Evolutionary conservation across 2,329 filamentous ascomycete species (phyloP).

Genomic region (Aspergillus ochraceus): DNA sequence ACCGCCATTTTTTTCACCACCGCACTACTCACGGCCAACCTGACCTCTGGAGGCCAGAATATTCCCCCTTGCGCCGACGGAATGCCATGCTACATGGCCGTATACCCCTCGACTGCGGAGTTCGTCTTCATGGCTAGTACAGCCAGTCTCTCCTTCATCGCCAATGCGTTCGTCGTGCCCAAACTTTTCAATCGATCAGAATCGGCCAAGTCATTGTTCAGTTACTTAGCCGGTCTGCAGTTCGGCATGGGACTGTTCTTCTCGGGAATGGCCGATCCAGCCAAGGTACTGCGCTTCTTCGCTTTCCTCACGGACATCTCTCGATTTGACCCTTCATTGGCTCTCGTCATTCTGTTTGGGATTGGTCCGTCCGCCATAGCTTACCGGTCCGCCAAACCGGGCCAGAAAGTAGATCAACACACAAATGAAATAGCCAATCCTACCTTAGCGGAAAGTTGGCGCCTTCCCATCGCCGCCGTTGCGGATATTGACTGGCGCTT

Average conservation of each 20-base stretch:
- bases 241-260: constrained; percentile 55
- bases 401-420: constrained; percentile 22
- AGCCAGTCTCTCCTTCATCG: constrained; percentile 29
- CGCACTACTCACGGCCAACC: constrained; percentile 45
- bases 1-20: constrained; percentile 47
- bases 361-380: constrained; percentile 48
- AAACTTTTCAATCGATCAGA: constrained; percentile 28
- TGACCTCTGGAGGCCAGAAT: constrained; percentile 32
- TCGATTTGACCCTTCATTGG: constrained; percentile 53
- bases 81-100: constrained; percentile 48
- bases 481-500: constrained; percentile 52
- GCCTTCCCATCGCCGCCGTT: constrained; percentile 46
- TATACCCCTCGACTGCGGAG: constrained; percentile 42
- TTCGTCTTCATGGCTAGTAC: constrained; percentile 36
- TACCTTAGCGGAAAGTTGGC: constrained; percentile 43
- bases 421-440: constrained; percentile 34
- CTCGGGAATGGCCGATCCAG: constrained; percentile 52
- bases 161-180: constrained; percentile 37
- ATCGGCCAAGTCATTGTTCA: constrained; percentile 37
- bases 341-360: constrained; percentile 51
- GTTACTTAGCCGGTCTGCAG: constrained; percentile 49
- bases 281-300: constrained; percentile 54
- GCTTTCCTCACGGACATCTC: constrained; percentile 43
- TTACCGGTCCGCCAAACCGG: constrained; percentile 32
- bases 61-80: constrained; percentile 41